Conservation (phyloP, 2,329 filamentous ascomycete species). For the Curvularia eragrostidis region DNA sequence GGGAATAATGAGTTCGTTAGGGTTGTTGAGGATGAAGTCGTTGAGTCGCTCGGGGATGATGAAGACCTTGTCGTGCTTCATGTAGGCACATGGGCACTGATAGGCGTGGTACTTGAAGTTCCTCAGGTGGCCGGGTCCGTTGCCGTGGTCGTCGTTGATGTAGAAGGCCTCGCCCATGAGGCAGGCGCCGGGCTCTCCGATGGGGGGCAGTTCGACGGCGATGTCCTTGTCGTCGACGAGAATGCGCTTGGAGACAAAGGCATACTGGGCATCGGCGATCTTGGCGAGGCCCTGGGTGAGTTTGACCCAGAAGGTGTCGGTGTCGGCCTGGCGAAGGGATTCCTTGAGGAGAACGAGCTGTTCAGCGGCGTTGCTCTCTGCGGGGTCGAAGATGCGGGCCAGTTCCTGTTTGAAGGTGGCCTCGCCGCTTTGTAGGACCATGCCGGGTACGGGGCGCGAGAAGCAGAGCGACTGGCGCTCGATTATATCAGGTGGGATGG, state of each 20-base stretch:
- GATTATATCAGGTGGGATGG: conserved; percentile 49
- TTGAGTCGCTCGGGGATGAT: conserved; percentile 68
- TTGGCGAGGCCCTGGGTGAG: conserved; percentile 69
- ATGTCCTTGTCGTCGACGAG: conserved; percentile 64
- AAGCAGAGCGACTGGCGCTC: conserved; percentile 55
- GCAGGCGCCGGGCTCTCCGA: conserved; percentile 67
- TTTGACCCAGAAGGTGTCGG: conserved; percentile 68
- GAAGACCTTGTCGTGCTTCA: conserved; percentile 75
- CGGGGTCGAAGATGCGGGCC: conserved; percentile 44
- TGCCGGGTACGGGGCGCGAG: conserved; percentile 49
- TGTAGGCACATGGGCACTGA: conserved; percentile 69
- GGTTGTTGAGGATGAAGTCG: conserved; percentile 66
- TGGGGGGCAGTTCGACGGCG: conserved; percentile 66
- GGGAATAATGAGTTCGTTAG: conserved; percentile 65
- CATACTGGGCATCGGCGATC: conserved; percentile 70
- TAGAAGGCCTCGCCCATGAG: conserved; percentile 71
- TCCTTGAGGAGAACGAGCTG: conserved; percentile 66
- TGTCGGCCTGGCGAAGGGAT: conserved; percentile 59
- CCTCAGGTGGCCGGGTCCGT: conserved; percentile 57
- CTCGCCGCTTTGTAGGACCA: conserved; percentile 54
- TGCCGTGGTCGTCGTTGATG: conserved; percentile 65
- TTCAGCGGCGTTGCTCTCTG: conserved; percentile 68
- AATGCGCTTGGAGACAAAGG: conserved; percentile 71
- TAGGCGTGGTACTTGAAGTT: conserved; percentile 71
- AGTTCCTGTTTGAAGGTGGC: conserved; percentile 52